Conservation (phyloP, 768 basidiomycete genomes). For the Tephrocybe sp. region DNA sequence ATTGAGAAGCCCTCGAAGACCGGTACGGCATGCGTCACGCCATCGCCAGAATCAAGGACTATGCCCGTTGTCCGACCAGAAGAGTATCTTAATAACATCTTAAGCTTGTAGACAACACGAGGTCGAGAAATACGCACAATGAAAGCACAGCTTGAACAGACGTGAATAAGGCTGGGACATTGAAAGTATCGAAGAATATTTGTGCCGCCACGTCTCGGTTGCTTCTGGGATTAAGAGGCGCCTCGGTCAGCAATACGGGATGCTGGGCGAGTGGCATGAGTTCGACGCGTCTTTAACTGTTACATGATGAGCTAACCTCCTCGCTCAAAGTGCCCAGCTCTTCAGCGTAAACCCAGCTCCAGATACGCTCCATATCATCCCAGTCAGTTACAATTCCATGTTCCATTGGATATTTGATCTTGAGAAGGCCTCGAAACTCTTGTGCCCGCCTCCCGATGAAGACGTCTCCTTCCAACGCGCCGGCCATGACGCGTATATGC, state of each 20-base stretch:
- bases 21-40: constrained; percentile 97
- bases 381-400: constrained; percentile 99
- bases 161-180: constrained; percentile 95
- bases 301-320: constrained; percentile 63
- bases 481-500: constrained; percentile 97
- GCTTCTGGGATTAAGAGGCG: constrained; percentile 93
- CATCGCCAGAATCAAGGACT: constrained; percentile 97
- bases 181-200: constrained; percentile 99
- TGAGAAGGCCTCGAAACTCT: constrained; percentile 91
- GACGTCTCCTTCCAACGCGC: constrained; percentile 92
- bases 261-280: constrained; percentile 59
- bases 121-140: constrained; percentile 57
- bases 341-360: constrained; percentile 97
- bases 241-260: constrained; percentile 95
- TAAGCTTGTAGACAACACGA: constrained; percentile 10
- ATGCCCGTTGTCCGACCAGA: constrained; percentile 99
- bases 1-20: constrained; percentile 99
- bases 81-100: constrained; percentile 72
- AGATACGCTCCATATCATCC: constrained; percentile 99
- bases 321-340: constrained; percentile 95
- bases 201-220: constrained; percentile 97
- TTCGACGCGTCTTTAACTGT: constrained; percentile 13
- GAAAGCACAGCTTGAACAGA: constrained; percentile 97
- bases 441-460: constrained; percentile 97
- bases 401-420: constrained; percentile 99